Base-by-base conservation (phyloP, 176 grass and related monocot species). In the Avena insularis region DNA sequence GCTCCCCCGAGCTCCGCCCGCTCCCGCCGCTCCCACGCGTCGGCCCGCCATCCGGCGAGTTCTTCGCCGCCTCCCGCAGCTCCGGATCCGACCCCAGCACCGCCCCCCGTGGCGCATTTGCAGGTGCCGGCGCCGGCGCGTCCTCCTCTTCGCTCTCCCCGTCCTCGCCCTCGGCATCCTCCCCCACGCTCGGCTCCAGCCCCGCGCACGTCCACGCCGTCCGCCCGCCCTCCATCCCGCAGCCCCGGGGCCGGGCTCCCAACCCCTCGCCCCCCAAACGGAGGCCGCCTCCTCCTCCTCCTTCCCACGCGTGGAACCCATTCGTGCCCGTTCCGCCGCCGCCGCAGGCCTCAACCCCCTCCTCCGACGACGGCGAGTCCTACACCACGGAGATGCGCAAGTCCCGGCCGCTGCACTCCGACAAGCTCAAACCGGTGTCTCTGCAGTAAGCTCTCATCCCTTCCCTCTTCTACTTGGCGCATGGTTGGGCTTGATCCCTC, bases 391-490 rank as follows among this genome's bases (percentile, higher is more conserved):
- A 33, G 6, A 71, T 79, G 45, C 86, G 61, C 69, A 93, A 84
- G 70, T 77, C 87, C 61, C 71, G 89, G 86, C 92, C 86, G 11
- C 48, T 93, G 76, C 92, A 89, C 54, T 90, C 90, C 67, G 95
- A 92, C 64, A 90, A 92, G 86, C 90, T 92, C 31, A 97, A 97
- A 75, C 13, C 88, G 3, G 65, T 77, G 0, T 87, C 92, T 55
- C 87, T 94, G 83, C 94, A 94, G 94, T 97, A 90, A 88, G 91
- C 17, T 21, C 49, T 6, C 8, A 9, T 20, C 33, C 1, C 45
- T 54, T 65, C 51, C 31, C 64, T 8, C 5, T 83, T 64, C 4
- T 31, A 59, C 13, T 11, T 43, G 40, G 33, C 45, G n/a, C 9
- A 68, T 68, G n/a, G 31, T 78, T 25, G 1, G 53, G 46, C 65